A percentile compares a stretch with the other conserved stretches of the same genome.
phyloP scores from a whole-genome alignment of 2,329 filamentous ascomycete species.

The Fusarium sterilihyphosum region DNA sequence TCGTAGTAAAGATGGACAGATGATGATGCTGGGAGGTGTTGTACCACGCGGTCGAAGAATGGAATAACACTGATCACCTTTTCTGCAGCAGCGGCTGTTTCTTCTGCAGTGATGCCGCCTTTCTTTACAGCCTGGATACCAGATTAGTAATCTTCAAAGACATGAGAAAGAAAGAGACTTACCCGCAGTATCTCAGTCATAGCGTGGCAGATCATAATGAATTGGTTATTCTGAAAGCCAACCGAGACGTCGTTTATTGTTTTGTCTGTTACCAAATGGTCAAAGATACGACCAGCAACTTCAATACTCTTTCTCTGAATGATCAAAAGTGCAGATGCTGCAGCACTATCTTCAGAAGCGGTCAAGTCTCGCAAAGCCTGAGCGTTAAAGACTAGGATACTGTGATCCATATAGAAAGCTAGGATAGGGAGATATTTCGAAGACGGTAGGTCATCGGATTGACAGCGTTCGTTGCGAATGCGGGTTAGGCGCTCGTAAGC shows the following conservation, averaged over 20 bases:
- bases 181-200: constrained; percentile 8
- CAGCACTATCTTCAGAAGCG: not conserved
- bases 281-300: not conserved
- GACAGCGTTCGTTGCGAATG: constrained; percentile 3
- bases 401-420: constrained; percentile 7
- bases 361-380: not conserved
- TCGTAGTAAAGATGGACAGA: constrained; percentile 9
- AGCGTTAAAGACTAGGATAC: not conserved
- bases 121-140: constrained; percentile 1
- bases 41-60: constrained; percentile 3
- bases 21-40: not conserved
- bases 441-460: not conserved
- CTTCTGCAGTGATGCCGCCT: not conserved
- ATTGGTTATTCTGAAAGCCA: constrained; percentile 16
- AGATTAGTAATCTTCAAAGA: not conserved
- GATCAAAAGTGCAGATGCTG: not conserved
- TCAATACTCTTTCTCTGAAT: not conserved
- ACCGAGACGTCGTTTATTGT: not conserved
- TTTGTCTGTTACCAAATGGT: not conserved
- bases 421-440: not conserved
- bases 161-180: fast-evolving
- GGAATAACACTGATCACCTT: constrained; percentile 7
- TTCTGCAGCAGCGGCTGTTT: not conserved
- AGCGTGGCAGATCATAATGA: constrained; percentile 4
- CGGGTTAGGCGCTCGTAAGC: not conserved